Base-by-base conservation (phyloP, 2,329 filamentous ascomycete species). In the Cladosporium phlei region DNA sequence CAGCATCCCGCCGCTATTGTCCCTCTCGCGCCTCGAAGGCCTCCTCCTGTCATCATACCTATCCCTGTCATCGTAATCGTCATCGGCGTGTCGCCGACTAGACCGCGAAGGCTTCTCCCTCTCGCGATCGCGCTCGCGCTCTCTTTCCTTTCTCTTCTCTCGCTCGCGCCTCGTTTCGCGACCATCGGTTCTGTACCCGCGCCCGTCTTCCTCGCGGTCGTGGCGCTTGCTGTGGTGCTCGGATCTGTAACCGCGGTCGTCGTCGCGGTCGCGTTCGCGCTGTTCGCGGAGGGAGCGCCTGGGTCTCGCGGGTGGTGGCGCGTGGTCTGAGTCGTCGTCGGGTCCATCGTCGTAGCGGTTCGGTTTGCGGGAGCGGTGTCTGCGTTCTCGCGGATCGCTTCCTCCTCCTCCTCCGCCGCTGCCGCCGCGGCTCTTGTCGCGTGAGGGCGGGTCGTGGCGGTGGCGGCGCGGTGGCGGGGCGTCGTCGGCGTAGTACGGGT, bases 161-260 rank as follows among this genome's bases (percentile, higher is more conserved):
- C 48, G 43, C 20, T 50, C 48, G 3, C 48, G 48, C 14, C 48
- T 30, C 14, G 40, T 28, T 28, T 49, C 47, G 8, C 47, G 28
- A 2, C 44, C 48, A n/a, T 50, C 48, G n/a, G 43, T 46, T 4
- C 43, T 33, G 19, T 50, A 50, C 4, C 48, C 48, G 14, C 48
- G 35, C 16, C 43, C 43, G 16, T 29, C 24, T 5, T n/a, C 19
- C 14, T 25, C 19, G 17, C 32, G 17, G 12, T 16, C 37, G 19
- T 30, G 47, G 2, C 37, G 37, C 16, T 40, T 40, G 29, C 28
- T 34, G 28, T 40, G 28, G 45, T 40, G 37, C 20, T 47, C 45
- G 12, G 45, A 39, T 28, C 37, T 40, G 37, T 47, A 47, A 29
- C 45, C 45, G 28, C 45, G 45, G 21, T 47, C 45, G 24, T 46